Percentiles rank a stretch among this genome's conserved stretches.
phyloP scores from a whole-genome alignment of 495 filamentous ascomycete genomes.

The Lentithecium fluviatile region DNA sequence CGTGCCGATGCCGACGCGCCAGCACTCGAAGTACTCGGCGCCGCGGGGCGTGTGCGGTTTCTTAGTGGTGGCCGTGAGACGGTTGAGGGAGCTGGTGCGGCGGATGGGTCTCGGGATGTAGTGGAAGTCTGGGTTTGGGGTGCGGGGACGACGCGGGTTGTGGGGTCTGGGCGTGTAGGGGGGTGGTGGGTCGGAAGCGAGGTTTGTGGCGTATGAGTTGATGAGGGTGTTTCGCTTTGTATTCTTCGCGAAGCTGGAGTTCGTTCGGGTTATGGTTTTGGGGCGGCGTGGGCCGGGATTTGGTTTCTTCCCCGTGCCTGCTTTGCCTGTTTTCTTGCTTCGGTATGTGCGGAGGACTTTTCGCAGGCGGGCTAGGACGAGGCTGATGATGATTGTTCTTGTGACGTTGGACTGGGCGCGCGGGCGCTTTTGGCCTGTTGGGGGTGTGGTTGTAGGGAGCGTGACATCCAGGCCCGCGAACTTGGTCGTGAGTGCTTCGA shows the following conservation, averaged over 20 bases:
- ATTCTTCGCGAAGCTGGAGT: constrained; percentile 15
- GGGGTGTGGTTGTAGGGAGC: background rate
- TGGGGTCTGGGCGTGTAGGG: background rate
- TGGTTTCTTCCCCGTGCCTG: background rate
- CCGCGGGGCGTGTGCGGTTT: too few species aligned
- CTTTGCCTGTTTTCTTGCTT: constrained; percentile 2
- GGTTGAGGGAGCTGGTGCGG: constrained; percentile 3
- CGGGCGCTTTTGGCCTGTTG: background rate
- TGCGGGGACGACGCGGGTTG: background rate
- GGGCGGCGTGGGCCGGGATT: background rate
- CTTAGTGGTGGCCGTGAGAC: background rate
- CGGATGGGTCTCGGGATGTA: background rate
- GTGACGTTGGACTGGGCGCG: constrained; percentile 5
- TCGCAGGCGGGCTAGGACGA: constrained; percentile 8
- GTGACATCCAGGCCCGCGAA: constrained; percentile 12
- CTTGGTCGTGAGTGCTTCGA: constrained; percentile 13
- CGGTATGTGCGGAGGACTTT: background rate
- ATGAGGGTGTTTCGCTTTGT: constrained; percentile 5
- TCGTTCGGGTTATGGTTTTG: constrained; percentile 8
- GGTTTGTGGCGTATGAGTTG: constrained; percentile 8
- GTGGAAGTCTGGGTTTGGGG: constrained; percentile 2
- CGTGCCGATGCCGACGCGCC: constrained; percentile 10
- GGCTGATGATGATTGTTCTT: constrained; percentile 5
- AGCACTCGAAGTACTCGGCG: constrained; percentile 20
- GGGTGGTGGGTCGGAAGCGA: background rate